Conservation (phyloP, 768 basidiomycete genomes). For the Russula earlei region DNA sequence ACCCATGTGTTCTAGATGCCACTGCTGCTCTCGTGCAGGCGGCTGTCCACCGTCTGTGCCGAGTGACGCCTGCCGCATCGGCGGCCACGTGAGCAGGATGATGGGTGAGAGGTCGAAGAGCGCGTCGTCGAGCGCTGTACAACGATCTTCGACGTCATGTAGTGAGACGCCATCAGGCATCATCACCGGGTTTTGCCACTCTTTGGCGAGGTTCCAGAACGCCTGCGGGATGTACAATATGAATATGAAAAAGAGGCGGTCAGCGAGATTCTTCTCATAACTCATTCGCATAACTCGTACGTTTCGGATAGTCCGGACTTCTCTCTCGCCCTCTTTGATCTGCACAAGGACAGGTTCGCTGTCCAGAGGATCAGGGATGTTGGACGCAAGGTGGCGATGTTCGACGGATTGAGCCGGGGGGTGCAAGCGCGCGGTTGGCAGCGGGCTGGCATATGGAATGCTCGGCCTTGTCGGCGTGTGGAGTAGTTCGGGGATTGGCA, state of each 20-base stretch:
- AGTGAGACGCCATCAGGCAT: conserved; percentile 10
- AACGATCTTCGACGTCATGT: background rate
- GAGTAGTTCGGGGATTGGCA: conserved; percentile 14
- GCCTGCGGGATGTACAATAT: background rate
- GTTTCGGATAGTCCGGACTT: background rate
- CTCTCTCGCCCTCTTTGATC: background rate
- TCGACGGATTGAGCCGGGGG: background rate
- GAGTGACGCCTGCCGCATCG: conserved; percentile 1
- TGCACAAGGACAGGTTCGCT: background rate
- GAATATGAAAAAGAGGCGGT: background rate
- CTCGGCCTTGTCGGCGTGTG: conserved; percentile 3
- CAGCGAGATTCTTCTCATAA: background rate
- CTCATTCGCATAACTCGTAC: background rate
- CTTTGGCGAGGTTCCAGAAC: background rate
- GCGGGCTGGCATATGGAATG: background rate
- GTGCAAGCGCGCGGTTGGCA: background rate
- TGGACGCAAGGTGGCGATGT: background rate
- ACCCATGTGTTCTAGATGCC: background rate
- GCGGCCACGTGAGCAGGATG: conserved; percentile 8
- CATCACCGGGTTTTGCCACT: conserved; percentile 2
- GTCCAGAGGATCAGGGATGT: conserved; percentile 6
- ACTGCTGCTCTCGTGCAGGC: background rate
- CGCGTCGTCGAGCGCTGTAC: background rate
- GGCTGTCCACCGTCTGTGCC: conserved; percentile 10
- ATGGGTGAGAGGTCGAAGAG: conserved; percentile 1